These are phyloP conservation scores for Cytidiella melzeri DNA, from an alignment of 768 basidiomycete species.

Conservation along the genomic window DNA sequence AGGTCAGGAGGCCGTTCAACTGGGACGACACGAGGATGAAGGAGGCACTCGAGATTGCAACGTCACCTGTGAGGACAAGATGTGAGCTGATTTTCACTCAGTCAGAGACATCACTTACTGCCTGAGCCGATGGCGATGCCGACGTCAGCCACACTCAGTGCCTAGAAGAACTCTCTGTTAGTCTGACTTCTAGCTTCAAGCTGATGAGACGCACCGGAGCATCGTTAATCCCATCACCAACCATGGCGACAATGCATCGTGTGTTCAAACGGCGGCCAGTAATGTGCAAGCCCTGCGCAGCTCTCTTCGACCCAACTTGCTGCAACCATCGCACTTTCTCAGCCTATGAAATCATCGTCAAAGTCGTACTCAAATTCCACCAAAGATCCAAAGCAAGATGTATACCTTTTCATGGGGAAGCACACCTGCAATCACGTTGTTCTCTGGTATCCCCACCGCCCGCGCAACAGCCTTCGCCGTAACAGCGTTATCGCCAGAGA, in stretches of 20 bases:
- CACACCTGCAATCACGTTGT: conserved; percentile 75
- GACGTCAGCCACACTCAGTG: conserved; percentile 52
- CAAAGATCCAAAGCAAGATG: background rate
- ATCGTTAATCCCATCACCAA: conserved; percentile 61
- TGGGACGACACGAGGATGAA: conserved; percentile 74
- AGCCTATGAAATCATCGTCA: too few species aligned
- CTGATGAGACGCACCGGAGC: conserved; percentile 36
- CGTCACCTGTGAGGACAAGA: conserved; percentile 41
- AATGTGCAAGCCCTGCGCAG: conserved; percentile 24
- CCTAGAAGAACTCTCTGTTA: conserved; percentile 25
- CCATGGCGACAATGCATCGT: conserved; percentile 47
- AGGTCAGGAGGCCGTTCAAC: conserved; percentile 49
- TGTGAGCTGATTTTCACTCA: too few species aligned
- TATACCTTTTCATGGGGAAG: conserved; percentile 75
- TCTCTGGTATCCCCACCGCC: conserved; percentile 56
- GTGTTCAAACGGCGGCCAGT: conserved; percentile 22
- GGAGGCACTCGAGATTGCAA: conserved; percentile 72
- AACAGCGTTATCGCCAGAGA: conserved; percentile 68
- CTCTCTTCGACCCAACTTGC: conserved; percentile 32
- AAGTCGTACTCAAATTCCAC: too few species aligned
- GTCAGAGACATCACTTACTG: conserved; percentile 43
- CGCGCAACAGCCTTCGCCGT: conserved; percentile 71
- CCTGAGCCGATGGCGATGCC: conserved; percentile 61
- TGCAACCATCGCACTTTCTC: conserved; percentile 58
- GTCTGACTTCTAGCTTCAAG: conserved; percentile 1